Percentiles rank a stretch among this genome's conserved stretches.
Conservation (phyloP, 208 protist species). For the Leptomonas seymouri region DNA sequence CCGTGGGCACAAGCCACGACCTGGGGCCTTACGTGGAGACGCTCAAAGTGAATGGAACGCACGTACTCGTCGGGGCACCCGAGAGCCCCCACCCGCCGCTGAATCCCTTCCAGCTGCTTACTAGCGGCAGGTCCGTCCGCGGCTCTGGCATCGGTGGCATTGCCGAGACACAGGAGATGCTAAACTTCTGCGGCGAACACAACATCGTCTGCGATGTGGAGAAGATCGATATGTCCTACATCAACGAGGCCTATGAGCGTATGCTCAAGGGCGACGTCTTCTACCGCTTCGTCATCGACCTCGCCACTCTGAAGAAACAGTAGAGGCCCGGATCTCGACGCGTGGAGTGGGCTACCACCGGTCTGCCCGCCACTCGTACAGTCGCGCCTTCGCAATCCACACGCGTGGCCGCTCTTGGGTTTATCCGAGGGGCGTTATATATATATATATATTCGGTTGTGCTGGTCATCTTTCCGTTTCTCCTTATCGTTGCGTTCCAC, state of each 20-base stretch:
- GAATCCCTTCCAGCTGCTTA: conserved; percentile 27
- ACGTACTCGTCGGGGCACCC: conserved; percentile 64
- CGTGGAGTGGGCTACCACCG: neutral
- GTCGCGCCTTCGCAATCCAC: too few relatives aligned
- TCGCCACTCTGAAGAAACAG: conserved; percentile 45
- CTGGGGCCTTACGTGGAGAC: conserved; percentile 52
- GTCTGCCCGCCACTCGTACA: too few relatives aligned
- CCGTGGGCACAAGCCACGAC: conserved; percentile 55
- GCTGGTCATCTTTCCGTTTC: too few relatives aligned
- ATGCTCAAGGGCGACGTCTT: conserved; percentile 69
- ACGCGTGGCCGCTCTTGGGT: too few relatives aligned
- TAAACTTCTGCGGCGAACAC: conserved; percentile 82
- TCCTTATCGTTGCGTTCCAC: too few relatives aligned
- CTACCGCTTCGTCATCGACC: conserved; percentile 84
- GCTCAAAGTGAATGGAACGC: conserved; percentile 50
- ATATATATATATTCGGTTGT: too few relatives aligned
- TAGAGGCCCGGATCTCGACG: neutral
- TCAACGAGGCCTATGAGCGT: conserved; percentile 77
- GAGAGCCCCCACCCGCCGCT: conserved; percentile 8
- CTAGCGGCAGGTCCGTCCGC: conserved; percentile 28
- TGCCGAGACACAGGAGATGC: conserved; percentile 80
- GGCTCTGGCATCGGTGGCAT: conserved; percentile 78
- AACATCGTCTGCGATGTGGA: conserved; percentile 69
- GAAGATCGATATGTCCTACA: conserved; percentile 62
- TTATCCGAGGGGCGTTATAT: too few relatives aligned